Base-by-base conservation (phyloP, 2,329 filamentous ascomycete species). In the Penicillium frequentans region DNA sequence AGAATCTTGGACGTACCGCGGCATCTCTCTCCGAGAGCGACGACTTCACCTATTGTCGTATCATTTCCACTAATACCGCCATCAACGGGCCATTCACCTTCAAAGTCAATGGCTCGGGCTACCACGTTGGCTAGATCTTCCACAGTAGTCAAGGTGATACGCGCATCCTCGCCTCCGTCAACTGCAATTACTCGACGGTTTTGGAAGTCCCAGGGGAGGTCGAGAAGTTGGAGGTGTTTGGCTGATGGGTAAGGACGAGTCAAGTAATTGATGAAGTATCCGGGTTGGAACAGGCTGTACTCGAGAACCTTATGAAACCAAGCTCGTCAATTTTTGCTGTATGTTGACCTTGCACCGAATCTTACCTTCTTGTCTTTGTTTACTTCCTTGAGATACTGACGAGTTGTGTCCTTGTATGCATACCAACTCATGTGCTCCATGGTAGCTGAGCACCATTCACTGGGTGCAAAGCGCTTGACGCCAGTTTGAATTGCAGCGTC, bases 241-340 rank as follows among this genome's bases (percentile, higher is more conserved):
- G 77, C 67, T 0, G 82, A 77, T 43, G 77, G 73, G 55, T 81
- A 66, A 0, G 84, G 83, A 50, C 72, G 78, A 1, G 80, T 81
- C 33, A 85, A 73, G 69, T 86, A 86, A 66, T 86, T 76, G 24
- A 81, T 64, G 64, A 85, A 84, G 1, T 84, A 62, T 0, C 81
- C 82, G 0, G 81, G 81, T 37, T 85, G 82, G 62, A 86, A 85
- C 0, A 85, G 70, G 0, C 73, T 79, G 66, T 86, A 86, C 57
- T 86, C 82, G 6, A 86, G 71, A 4, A 82, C 72, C 81, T 84
- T 16, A 14, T n/a, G 2, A 44, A 2, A 11, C 45, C 21, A 11
- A 33, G 16, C 23, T 11, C 19, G 4, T 52, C 16, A 39, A 6
- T 21, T 23, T 23, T 13, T 27, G 11, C 23, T 24, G 4, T 24